Conservation (phyloP, 257 asterid genomes). For the Capsicum chinense region DNA sequence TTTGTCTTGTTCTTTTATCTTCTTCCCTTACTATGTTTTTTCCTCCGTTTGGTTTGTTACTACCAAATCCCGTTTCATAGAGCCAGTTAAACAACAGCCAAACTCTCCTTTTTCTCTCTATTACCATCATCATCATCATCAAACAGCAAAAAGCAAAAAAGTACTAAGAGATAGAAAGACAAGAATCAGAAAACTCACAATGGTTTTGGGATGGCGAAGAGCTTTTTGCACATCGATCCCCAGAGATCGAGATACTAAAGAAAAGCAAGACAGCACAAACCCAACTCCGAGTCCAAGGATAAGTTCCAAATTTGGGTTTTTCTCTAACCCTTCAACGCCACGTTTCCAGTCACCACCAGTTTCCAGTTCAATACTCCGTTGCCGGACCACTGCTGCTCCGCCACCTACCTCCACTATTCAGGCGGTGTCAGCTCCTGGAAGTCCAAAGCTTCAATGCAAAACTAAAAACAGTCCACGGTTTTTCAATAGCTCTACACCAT, state of each 20-base stretch:
- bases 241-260: slow-evolving; percentile 54
- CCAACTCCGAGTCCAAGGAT: slow-evolving; percentile 51
- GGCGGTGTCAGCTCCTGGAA: slow-evolving; percentile 29
- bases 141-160: slow-evolving; percentile 18
- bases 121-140: slow-evolving; percentile 25
- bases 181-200: slow-evolving; percentile 34
- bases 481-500: slow-evolving; percentile 70
- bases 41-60: slow-evolving; percentile 25
- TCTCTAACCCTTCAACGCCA: slow-evolving; percentile 91
- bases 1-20: neutral
- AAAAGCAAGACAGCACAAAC: slow-evolving; percentile 33
- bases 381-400: slow-evolving; percentile 49
- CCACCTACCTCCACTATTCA: slow-evolving; percentile 8
- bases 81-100: neutral
- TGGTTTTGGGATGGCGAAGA: slow-evolving; percentile 94
- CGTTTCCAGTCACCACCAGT: slow-evolving; percentile 58
- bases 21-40: slow-evolving; percentile 10
- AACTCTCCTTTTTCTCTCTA: neutral
- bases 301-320: slow-evolving; percentile 59
- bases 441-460: slow-evolving; percentile 70
- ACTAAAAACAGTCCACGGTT: slow-evolving; percentile 64
- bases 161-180: neutral
- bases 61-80: slow-evolving; percentile 21
- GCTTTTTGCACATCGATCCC: slow-evolving; percentile 92
- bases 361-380: slow-evolving; percentile 57